Evolutionary conservation across 2,329 filamentous ascomycete species (phyloP).

Genomic region (Claviceps arundinis): DNA sequence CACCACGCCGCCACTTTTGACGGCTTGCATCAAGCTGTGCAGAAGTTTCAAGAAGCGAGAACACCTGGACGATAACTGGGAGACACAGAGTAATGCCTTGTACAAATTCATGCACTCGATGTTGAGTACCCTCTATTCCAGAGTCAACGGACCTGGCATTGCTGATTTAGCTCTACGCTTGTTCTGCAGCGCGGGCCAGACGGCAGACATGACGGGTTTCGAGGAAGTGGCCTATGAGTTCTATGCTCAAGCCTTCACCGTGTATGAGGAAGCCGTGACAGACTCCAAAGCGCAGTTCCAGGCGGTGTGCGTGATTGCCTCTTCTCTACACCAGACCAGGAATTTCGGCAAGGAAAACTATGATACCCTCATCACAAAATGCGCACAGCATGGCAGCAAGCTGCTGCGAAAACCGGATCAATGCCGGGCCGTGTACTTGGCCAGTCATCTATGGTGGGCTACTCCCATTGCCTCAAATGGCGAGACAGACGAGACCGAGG

Average conservation of each 20-base stretch:
- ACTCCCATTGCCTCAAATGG: constrained; percentile 65
- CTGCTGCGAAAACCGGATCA: constrained; percentile 95
- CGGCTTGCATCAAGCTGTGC: constrained; percentile 77
- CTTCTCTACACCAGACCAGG: constrained; percentile 73
- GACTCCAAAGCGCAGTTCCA: constrained; percentile 97
- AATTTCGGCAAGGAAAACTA: constrained; percentile 96
- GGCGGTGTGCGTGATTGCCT: constrained; percentile 87
- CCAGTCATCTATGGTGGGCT: constrained; percentile 96
- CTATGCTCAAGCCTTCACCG: constrained; percentile 94
- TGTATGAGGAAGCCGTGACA: constrained; percentile 92
- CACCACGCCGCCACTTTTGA: constrained; percentile 85
- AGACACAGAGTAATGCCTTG: constrained; percentile 55
- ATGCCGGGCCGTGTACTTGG: constrained; percentile 89
- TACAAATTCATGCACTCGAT: constrained; percentile 94
- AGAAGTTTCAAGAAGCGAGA: constrained; percentile 81
- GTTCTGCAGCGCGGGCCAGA: constrained; percentile 84
- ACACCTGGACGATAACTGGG: constrained; percentile 59
- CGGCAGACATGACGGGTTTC: constrained; percentile 79
- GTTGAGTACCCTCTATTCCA: constrained; percentile 74
- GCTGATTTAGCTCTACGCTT: constrained; percentile 81
- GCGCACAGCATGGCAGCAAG: constrained; percentile 91
- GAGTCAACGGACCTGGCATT: constrained; percentile 62
- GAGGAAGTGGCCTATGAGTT: constrained; percentile 97
- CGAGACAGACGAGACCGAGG: constrained; percentile 70
- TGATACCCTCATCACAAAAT: constrained; percentile 96